Percentiles rank a stretch among this genome's conserved stretches.
Evolutionary conservation across 768 basidiomycete species (phyloP).

Genomic region (Inosperma sp.): DNA sequence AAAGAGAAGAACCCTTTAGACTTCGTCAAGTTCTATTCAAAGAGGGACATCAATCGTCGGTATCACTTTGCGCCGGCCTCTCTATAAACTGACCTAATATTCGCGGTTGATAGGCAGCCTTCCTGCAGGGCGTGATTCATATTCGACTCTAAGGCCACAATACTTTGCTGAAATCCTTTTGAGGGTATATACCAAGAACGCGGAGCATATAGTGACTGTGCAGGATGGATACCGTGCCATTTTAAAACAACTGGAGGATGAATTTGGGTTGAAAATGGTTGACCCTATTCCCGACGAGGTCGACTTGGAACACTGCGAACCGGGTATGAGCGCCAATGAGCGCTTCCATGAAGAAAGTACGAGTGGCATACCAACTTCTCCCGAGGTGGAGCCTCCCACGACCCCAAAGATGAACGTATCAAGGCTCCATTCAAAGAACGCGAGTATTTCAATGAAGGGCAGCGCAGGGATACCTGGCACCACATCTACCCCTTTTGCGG

Average conservation of each 20-base stretch:
- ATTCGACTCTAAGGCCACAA: slow-evolving; percentile 60
- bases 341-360: too few species aligned
- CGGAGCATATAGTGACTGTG: slow-evolving; percentile 51
- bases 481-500: not conserved
- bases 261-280: not conserved
- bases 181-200: slow-evolving; percentile 66
- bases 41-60: slow-evolving; percentile 54
- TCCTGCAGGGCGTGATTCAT: slow-evolving; percentile 48
- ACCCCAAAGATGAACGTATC: not conserved
- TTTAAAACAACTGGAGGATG: slow-evolving; percentile 24
- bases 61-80: not conserved
- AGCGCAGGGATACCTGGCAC: not conserved
- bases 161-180: slow-evolving; percentile 68
- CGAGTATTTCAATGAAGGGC: not conserved
- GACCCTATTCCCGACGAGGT: not conserved
- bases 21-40: slow-evolving; percentile 69
- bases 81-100: not conserved
- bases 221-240: slow-evolving; percentile 62
- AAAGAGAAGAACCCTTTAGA: slow-evolving; percentile 63
- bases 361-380: not conserved
- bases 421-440: not conserved
- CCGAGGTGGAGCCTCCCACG: not conserved
- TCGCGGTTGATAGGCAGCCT: slow-evolving; percentile 33
- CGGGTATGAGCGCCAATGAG: not conserved
- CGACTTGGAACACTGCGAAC: not conserved